phyloP scores from a whole-genome alignment of 1,284 basidiomycete species.

The Trametes sp. region DNA sequence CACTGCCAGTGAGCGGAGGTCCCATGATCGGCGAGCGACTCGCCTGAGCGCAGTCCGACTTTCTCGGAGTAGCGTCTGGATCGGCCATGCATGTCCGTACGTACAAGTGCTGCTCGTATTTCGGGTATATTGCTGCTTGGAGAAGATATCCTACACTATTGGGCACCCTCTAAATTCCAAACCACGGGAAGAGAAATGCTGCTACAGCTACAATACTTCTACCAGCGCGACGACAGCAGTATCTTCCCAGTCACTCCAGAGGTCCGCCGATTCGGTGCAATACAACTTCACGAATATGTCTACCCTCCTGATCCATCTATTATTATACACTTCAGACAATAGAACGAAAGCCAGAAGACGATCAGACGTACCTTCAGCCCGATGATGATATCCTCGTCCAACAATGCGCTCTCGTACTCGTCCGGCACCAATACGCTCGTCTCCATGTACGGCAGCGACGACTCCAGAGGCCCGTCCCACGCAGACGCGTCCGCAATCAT shows the following conservation, averaged over 20 bases:
- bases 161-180: not conserved
- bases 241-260: not conserved
- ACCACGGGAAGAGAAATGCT: not conserved
- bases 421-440: constrained; percentile 36
- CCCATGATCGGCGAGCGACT: too few species aligned
- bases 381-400: constrained; percentile 58
- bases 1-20: too few species aligned
- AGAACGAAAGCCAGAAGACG: too few species aligned
- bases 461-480: constrained; percentile 25
- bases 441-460: constrained; percentile 38
- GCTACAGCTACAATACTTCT: too few species aligned
- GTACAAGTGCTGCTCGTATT: too few species aligned
- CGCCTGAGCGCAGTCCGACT: too few species aligned
- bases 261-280: constrained; percentile 29
- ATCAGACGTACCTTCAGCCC: constrained; percentile 48
- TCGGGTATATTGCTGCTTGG: too few species aligned
- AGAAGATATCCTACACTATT: too few species aligned
- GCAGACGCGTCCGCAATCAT: constrained; percentile 16
- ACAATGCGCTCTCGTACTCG: constrained; percentile 50
- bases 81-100: too few species aligned
- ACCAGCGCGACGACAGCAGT: too few species aligned
- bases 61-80: too few species aligned
- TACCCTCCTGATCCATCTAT: constrained; percentile 25
- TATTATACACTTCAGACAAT: not conserved
- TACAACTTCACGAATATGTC: constrained; percentile 24